Conservation (phyloP, 257 asterid species). For the Verbascum thapsus region DNA sequence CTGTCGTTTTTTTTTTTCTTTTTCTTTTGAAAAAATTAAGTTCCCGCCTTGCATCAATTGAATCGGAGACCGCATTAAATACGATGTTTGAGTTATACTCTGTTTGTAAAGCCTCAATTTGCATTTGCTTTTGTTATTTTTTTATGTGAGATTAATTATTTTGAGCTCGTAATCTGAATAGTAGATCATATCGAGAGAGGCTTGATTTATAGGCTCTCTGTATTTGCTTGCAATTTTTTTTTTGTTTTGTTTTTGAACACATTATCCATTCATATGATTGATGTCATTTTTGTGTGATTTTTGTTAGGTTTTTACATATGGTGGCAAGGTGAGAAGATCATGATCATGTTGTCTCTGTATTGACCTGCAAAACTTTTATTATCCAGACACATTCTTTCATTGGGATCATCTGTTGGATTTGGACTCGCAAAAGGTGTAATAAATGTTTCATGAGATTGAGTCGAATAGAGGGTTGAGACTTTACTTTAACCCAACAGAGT, state of each 20-base stretch:
- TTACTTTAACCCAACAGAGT: not conserved
- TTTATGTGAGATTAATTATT: constrained; percentile 30
- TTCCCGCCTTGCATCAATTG: no score
- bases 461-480: not conserved
- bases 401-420: no score
- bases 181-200: constrained; percentile 1
- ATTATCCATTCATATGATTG: no score
- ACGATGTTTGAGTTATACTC: no score
- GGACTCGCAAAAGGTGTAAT: no score
- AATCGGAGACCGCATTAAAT: no score
- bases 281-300: not conserved
- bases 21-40: no score
- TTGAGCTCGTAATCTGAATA: not conserved
- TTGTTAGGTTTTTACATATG: not conserved
- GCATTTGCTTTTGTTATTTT: not conserved
- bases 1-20: no score
- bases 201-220: not conserved
- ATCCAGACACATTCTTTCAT: not conserved
- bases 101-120: not conserved
- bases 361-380: not conserved
- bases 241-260: no score
- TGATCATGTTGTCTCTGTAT: constrained; percentile 2
- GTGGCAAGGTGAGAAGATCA: not conserved
- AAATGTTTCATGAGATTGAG: not conserved
- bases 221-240: no score